Percentiles rank a stretch among this genome's conserved stretches.
phyloP scores from a whole-genome alignment of 2,329 filamentous ascomycete genomes.

The Stemphylium vesicarium region DNA sequence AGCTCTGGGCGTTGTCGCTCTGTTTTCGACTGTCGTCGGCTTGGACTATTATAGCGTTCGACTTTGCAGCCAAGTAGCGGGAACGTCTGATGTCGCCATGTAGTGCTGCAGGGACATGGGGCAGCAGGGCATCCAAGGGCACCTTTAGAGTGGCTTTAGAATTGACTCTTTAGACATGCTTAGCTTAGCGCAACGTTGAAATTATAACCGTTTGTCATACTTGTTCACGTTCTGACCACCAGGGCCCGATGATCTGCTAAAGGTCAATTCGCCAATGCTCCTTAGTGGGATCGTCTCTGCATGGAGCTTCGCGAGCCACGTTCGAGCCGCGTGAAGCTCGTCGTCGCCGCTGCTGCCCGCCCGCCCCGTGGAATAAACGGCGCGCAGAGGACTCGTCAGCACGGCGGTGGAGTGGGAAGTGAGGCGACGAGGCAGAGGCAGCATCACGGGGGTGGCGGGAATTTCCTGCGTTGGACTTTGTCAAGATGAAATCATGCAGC shows the following conservation, averaged over 20 bases:
- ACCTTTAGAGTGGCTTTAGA: slow-evolving; percentile 70
- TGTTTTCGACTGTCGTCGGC: slow-evolving; percentile 69
- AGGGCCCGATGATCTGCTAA: slow-evolving; percentile 68
- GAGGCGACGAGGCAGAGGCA: neutral
- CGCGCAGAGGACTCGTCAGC: neutral
- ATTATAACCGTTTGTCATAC: slow-evolving; percentile 48
- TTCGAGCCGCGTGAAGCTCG: slow-evolving; percentile 54
- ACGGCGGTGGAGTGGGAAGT: neutral
- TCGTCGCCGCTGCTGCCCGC: slow-evolving; percentile 27
- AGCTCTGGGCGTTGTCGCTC: slow-evolving; percentile 64
- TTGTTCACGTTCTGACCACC: slow-evolving; percentile 75
- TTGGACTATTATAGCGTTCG: slow-evolving; percentile 65
- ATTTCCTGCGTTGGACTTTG: slow-evolving; percentile 7
- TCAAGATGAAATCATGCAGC: slow-evolving; percentile 19
- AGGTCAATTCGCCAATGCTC: slow-evolving; percentile 64
- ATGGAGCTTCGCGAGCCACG: slow-evolving; percentile 63
- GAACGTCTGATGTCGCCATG: slow-evolving; percentile 59
- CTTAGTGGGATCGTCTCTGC: slow-evolving; percentile 60
- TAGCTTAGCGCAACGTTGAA: slow-evolving; percentile 28
- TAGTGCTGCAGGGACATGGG: slow-evolving; percentile 61
- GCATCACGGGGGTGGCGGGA: neutral
- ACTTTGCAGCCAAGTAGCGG: slow-evolving; percentile 62
- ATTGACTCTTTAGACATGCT: slow-evolving; percentile 63
- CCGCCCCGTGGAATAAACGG: neutral
- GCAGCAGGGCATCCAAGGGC: slow-evolving; percentile 59